Conservation (phyloP, 2,329 filamentous ascomycete genomes). For the Aspergillus fischeri region DNA sequence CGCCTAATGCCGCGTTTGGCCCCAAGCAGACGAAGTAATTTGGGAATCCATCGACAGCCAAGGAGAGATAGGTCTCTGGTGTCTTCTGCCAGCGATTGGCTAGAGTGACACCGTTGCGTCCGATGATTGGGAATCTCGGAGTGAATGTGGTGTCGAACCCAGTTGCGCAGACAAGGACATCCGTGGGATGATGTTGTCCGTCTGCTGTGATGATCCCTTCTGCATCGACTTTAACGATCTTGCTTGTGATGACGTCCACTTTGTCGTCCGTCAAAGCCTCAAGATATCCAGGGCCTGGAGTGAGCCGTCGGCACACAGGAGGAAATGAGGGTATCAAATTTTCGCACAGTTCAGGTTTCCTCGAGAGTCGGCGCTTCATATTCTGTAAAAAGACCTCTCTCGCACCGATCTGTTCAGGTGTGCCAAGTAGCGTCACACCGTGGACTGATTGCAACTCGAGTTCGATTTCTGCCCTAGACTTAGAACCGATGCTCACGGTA, state of each 20-base stretch:
- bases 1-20: conserved; percentile 30
- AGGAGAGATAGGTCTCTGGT: conserved; percentile 34
- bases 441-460: conserved; percentile 31
- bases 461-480: conserved; percentile 25
- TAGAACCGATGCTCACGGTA: not conserved
- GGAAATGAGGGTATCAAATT: conserved; percentile 39
- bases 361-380: conserved; percentile 31
- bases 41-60: conserved; percentile 32
- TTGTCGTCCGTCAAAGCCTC: conserved; percentile 60
- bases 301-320: conserved; percentile 42
- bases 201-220: conserved; percentile 33
- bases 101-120: conserved; percentile 24
- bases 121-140: conserved; percentile 33
- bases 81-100: conserved; percentile 28
- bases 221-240: conserved; percentile 44
- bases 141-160: conserved; percentile 36
- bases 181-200: conserved; percentile 29
- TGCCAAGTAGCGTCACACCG: conserved; percentile 23
- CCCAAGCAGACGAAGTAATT: conserved; percentile 34
- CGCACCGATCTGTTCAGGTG: conserved; percentile 24
- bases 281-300: conserved; percentile 48
- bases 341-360: conserved; percentile 32
- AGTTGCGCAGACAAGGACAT: conserved; percentile 37
- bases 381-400: conserved; percentile 24
- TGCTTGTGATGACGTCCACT: conserved; percentile 54